Evolutionary conservation across 768 basidiomycete genomes (phyloP).

Genomic region (Hortiboletus flavorubellus): DNA sequence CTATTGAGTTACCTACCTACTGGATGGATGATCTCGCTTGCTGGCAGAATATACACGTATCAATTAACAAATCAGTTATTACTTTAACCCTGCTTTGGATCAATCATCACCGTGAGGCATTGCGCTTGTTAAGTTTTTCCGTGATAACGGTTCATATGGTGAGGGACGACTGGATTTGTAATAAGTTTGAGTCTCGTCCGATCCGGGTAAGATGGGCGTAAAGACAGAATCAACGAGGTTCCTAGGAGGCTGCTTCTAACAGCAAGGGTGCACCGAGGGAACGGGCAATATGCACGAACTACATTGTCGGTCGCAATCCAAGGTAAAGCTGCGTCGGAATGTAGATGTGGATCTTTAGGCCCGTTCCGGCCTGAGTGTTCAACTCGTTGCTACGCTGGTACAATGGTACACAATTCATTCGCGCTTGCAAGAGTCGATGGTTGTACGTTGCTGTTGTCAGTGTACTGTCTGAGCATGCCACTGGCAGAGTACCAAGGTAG

Average conservation of each 20-base stretch:
- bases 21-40: background rate
- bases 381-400: too few relatives aligned
- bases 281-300: background rate
- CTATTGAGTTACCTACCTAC: background rate
- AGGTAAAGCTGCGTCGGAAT: background rate
- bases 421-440: background rate
- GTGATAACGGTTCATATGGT: background rate
- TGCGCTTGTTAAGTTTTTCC: background rate
- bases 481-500: background rate
- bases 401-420: background rate
- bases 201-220: background rate
- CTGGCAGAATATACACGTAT: too few relatives aligned
- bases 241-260: background rate
- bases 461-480: background rate
- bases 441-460: too few relatives aligned
- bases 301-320: background rate
- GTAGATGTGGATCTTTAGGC: background rate
- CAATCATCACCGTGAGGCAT: too few relatives aligned
- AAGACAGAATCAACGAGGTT: background rate
- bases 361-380: too few relatives aligned
- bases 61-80: too few relatives aligned
- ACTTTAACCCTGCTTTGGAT: too few relatives aligned
- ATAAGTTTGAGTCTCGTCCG: background rate
- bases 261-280: background rate
- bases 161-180: background rate